These are phyloP conservation scores for Sporobolomyces phaffii DNA, from an alignment of 768 basidiomycete genomes.

Conservation along the genomic window DNA sequence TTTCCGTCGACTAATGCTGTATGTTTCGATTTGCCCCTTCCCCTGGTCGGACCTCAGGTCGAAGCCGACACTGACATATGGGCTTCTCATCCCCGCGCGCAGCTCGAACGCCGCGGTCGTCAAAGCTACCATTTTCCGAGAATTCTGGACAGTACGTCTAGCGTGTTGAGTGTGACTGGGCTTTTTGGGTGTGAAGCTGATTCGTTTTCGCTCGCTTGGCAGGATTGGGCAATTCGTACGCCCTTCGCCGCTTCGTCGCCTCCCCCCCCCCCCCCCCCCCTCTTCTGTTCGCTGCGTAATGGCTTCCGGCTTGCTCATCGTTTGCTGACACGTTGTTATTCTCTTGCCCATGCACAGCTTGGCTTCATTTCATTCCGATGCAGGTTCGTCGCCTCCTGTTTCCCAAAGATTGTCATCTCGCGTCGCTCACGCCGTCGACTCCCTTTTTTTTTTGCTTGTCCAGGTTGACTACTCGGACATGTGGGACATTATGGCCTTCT, in stretches of 20 bases:
- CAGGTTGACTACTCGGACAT: conserved; percentile 39
- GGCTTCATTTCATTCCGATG: conserved; percentile 43
- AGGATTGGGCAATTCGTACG: conserved; percentile 40
- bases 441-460: no score
- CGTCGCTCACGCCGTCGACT: no score
- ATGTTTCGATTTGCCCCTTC: neutral
- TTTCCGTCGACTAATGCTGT: conserved; percentile 40
- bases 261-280: no score
- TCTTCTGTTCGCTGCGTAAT: no score
- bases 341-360: conserved; percentile 15
- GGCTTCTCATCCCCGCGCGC: no score
- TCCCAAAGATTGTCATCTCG: no score
- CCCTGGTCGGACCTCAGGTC: no score
- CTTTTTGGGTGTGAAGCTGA: no score
- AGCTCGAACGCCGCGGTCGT: conserved; percentile 38
- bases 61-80: no score
- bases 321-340: no score
- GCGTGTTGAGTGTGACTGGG: neutral
- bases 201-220: neutral
- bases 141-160: conserved; percentile 38
- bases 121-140: conserved; percentile 40
- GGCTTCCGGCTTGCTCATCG: no score
- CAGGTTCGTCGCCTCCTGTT: conserved; percentile 14
- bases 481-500: conserved; percentile 42
- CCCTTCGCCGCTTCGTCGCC: no score